Percentiles rank a stretch among this genome's conserved stretches.
phyloP scores from a whole-genome alignment of 2,329 filamentous ascomycete genomes.

The Neopestalotiopsis sp. region DNA sequence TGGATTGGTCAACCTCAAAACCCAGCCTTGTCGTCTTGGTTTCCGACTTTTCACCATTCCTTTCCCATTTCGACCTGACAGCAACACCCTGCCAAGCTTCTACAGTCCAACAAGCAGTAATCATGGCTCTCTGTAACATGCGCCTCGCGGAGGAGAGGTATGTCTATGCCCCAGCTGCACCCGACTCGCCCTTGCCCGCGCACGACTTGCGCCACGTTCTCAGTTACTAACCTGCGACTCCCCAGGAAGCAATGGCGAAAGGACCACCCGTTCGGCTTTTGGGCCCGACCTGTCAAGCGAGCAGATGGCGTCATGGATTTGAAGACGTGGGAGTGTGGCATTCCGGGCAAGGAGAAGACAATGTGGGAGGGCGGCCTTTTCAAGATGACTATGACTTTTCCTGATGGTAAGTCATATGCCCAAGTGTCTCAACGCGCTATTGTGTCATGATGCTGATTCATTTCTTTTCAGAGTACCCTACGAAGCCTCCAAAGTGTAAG shows the following conservation, averaged over 20 bases:
- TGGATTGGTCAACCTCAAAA: background rate
- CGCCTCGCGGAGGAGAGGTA: conserved; percentile 88
- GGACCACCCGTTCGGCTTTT: conserved; percentile 98
- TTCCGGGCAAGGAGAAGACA: conserved; percentile 95
- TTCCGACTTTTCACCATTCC: background rate
- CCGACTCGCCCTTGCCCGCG: background rate
- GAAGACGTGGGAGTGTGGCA: conserved; percentile 95
- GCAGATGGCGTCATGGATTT: conserved; percentile 84
- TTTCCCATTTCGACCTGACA: background rate
- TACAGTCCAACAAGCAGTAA: conserved; percentile 3
- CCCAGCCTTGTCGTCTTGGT: background rate
- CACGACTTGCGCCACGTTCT: conserved; percentile 16
- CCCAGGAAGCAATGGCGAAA: conserved; percentile 92
- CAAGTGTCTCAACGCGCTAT: conserved; percentile 22
- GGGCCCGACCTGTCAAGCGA: conserved; percentile 84
- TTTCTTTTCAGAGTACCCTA: conserved; percentile 80
- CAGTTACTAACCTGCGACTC: conserved; percentile 13
- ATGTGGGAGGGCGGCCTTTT: conserved; percentile 98
- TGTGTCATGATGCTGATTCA: conserved; percentile 23
- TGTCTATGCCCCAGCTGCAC: conserved; percentile 30
- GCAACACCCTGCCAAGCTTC: background rate
- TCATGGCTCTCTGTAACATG: conserved; percentile 88
- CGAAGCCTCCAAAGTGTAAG: conserved; percentile 98
- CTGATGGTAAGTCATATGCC: conserved; percentile 73
- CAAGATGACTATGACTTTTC: conserved; percentile 91